Base-by-base conservation (phyloP, 2,329 filamentous ascomycete species). In the Cercospora berteroae region DNA sequence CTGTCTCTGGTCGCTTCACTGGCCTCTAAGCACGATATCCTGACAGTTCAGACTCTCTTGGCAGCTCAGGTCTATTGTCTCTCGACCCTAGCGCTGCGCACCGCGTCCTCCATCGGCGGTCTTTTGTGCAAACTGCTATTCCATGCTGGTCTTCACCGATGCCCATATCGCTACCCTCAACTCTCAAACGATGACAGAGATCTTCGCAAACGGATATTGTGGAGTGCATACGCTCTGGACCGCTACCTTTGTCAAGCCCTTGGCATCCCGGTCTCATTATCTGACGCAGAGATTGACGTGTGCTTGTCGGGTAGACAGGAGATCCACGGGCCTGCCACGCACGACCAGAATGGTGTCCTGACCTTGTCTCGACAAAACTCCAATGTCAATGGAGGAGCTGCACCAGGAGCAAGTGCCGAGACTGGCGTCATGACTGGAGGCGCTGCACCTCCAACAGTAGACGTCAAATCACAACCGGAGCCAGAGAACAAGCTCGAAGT, bases 131-230 rank as follows among this genome's bases (percentile, higher is more conserved):
- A 83, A 52, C 79, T 81, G 5, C 79, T 85, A 57, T 81, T 83
- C 25, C 83, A 85, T 69, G 80, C 82, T 1, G 84, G 84, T 4
- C 77, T 85, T 6, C 83, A 86, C 70, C 79, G 84, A 3, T 85
- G 84, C 69, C 84, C 84, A 0, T 81, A 82, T 64, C 82, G 84
- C 6, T 86, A 85, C 42, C 72, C 70, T 25, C 71, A 73, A 50
- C 66, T 74, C 1, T 71, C 71, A 5, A 67, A 72, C 18, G 70
- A 72, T 18, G 71, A 73, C 25, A 68, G 77, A 10, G 74, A 77
- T 12, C 79, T 81, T 20, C 76, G 80, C 13, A 80, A 81, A 65
- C 73, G 80, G n/a, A 76, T 81, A 5, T 77, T 81, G 55, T 82
- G 80, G 80, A 78, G 77, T 57, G 74, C 77, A 0, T 81, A 81